Base-by-base conservation (phyloP, 208 protist genomes). In the Blechomonas ayalai region DNA sequence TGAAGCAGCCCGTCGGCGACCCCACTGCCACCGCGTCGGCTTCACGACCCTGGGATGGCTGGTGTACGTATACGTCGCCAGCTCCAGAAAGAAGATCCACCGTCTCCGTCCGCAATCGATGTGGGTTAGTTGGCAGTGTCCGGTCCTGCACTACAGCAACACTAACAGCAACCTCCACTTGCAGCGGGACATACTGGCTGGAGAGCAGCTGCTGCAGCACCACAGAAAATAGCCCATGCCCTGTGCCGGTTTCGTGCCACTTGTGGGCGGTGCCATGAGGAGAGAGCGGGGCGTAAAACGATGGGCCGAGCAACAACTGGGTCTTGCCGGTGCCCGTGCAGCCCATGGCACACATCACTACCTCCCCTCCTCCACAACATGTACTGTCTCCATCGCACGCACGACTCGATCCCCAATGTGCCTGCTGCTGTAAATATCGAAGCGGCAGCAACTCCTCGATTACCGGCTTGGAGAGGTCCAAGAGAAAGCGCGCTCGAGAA, bases 361-460 rank as follows among this genome's bases (percentile, higher is more conserved):
- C 52, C 41, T 59, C 52, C 12, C 23, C 47, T 8, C 47, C 10
- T 42, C 10, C 31, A 34, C 31, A n/a, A 34, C 31, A n/a, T n/a
- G 43, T 13, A 31, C 37, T 23, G 55, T 44, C 2, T 45, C 38
- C 3, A 78, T 50, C 13, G 59, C 70, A 32, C 27, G 22, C 29
- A 78, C 51, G 2, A 73, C 59, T 0, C 50, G 50, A 52, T 71
- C n/a, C n/a, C n/a, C n/a, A n/a, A n/a, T n/a, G n/a, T n/a, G n/a
- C n/a, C n/a, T n/a, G n/a, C n/a, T n/a, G n/a, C n/a, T n/a, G n/a
- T n/a, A n/a, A n/a, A n/a, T n/a, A n/a, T n/a, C n/a, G n/a, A n/a
- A n/a, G n/a, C n/a, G n/a, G n/a, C n/a, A n/a, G n/a, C n/a, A n/a
- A n/a, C n/a, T n/a, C n/a, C n/a, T n/a, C n/a, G n/a, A n/a, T n/a